phyloP scores from a whole-genome alignment of 2,329 filamentous ascomycete genomes.

The Neofusicoccum parvum region DNA sequence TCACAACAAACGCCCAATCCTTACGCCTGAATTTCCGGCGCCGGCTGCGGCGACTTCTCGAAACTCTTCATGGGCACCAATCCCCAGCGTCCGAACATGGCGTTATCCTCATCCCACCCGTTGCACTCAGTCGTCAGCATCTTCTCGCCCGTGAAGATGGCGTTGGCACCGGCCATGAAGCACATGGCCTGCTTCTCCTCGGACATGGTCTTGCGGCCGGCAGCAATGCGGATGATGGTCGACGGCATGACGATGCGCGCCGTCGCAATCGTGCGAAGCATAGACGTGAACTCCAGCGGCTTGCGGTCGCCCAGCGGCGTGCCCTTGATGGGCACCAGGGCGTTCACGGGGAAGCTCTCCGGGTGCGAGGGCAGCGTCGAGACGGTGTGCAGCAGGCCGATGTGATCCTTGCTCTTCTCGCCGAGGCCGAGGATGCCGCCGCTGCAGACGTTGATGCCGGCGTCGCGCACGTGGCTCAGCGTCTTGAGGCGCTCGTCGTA shows the following conservation, averaged over 20 bases:
- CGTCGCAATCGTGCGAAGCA: constrained; percentile 81
- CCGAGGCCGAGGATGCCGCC: constrained; percentile 86
- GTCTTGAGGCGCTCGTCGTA: constrained; percentile 88
- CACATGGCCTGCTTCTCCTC: constrained; percentile 89
- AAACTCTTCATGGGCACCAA: constrained; percentile 68
- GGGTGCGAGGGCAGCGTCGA: constrained; percentile 79
- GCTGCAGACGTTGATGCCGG: constrained; percentile 87
- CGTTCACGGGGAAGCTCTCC: constrained; percentile 89
- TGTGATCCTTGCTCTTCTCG: constrained; percentile 75
- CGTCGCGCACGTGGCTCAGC: constrained; percentile 76
- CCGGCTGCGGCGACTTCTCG: constrained; percentile 17
- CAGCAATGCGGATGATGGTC: constrained; percentile 85
- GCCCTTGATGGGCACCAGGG: constrained; percentile 86
- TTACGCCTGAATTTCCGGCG: constrained; percentile 7
- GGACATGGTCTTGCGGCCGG: constrained; percentile 78
- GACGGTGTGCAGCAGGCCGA: constrained; percentile 82
- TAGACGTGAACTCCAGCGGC: constrained; percentile 73
- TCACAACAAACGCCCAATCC: not conserved
- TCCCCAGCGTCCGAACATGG: constrained; percentile 83
- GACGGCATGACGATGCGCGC: constrained; percentile 80
- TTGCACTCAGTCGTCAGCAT: constrained; percentile 93
- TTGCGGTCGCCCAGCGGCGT: constrained; percentile 77
- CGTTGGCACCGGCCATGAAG: constrained; percentile 89
- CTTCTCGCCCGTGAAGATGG: constrained; percentile 94
- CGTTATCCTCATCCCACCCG: constrained; percentile 85